Conservation (phyloP, 1,139 yeast genomes). For the Debaryomyces coudertii region DNA sequence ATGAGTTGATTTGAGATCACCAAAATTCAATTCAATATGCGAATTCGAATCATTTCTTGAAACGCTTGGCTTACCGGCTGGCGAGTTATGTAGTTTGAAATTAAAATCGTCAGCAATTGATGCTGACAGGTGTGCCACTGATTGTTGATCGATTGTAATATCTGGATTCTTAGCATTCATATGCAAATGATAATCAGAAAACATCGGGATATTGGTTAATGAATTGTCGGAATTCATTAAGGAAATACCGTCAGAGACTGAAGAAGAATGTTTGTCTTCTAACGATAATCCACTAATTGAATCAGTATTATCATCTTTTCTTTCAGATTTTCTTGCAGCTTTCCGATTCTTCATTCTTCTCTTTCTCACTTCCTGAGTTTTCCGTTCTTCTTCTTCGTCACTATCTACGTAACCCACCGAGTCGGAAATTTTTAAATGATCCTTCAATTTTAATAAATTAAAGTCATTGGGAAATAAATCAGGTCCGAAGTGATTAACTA, state of each 20-base stretch:
- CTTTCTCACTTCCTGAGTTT: slow-evolving; percentile 55
- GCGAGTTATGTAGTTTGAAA: slow-evolving; percentile 11
- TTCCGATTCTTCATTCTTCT: slow-evolving; percentile 38
- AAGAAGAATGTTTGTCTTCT: slow-evolving; percentile 32
- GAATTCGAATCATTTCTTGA: slow-evolving; percentile 30
- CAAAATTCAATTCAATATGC: slow-evolving; percentile 44
- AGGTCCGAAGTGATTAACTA: slow-evolving; percentile 50
- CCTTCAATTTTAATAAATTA: slow-evolving; percentile 44
- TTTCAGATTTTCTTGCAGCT: slow-evolving; percentile 25
- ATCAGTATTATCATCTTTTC: slow-evolving; percentile 18
- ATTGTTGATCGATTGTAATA: slow-evolving; percentile 29
- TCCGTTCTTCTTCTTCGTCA: slow-evolving; percentile 59
- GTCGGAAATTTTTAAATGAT: slow-evolving; percentile 31
- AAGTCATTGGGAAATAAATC: slow-evolving; percentile 51
- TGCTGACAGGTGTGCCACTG: slow-evolving; percentile 29
- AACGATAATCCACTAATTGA: slow-evolving; percentile 27
- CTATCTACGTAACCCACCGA: slow-evolving; percentile 39
- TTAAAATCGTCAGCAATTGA: slow-evolving; percentile 37
- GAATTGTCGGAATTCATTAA: slow-evolving; percentile 56
- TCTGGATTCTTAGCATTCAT: slow-evolving; percentile 34
- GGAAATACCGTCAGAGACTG: slow-evolving; percentile 56
- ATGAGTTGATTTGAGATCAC: slow-evolving; percentile 15
- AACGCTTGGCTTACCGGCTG: slow-evolving; percentile 16
- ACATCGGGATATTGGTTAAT: slow-evolving; percentile 58
- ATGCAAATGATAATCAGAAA: slow-evolving; percentile 49